Base-by-base conservation (phyloP, 768 basidiomycete genomes). In the Mycena sanguinolenta region DNA sequence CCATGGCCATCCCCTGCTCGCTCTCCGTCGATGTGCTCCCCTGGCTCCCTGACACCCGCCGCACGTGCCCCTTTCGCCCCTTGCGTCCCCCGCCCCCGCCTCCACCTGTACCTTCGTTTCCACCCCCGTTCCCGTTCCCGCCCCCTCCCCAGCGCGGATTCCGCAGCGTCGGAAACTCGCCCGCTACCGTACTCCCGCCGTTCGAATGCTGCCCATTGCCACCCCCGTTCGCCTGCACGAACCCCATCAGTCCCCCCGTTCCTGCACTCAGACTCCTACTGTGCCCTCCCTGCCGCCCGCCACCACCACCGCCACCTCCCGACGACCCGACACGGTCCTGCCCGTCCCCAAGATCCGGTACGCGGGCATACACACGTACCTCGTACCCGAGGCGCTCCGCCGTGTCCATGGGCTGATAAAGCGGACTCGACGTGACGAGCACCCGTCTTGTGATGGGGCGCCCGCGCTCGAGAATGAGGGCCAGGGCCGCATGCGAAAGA, bases 391-490 rank as follows among this genome's bases (percentile, higher is more conserved):
- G 82, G 60, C 88, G 85, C 74, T 90, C 85, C 21, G 94, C 92
- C 5, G 86, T 81, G 13, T 91, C 89, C 85, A 96, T 90, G 14
- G 92, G 88, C 77, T 96, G 95, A 79, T 95, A 94, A 57, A 96
- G 80, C 2, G 95, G 95, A 50, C 92, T 94, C 16, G 92, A 94
- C 0, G 94, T 90, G 36, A 92, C 95, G 8, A 95, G 84, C 8
- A 94, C 92, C 27, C 94, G 88, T 36, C 92, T 87, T 27, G 88
- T 89, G 62, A 95, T 85, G 10, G 91, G 88, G 39, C 95, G 87
- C 9, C 95, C 95, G 44, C 95, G 88, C 80, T 96, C 95, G 42
- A 97, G 84, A 63, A 96, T 88, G 42, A 96, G 85, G 2, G 90
- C 86, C 36, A 96, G 85, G 7, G 93, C 92, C 4, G 91, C 86